Evolutionary conservation across 2,329 filamentous ascomycete genomes (phyloP), one percentile per base, ranked within the genome.

Genomic region (Setomelanomma holmii): DNA sequence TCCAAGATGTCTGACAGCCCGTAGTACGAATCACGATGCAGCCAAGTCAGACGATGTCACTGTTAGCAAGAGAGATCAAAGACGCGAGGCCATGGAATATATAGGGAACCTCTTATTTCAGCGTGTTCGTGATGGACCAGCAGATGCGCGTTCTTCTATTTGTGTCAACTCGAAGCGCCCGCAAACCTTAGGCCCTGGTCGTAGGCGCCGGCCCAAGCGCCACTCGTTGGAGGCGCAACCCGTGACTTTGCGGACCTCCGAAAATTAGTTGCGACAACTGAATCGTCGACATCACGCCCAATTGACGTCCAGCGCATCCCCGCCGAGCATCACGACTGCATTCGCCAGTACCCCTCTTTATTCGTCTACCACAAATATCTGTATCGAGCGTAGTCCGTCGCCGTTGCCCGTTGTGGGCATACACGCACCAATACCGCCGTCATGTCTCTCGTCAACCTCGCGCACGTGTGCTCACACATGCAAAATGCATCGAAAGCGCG

Each of bases 401-500:
- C 16, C 34, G 34, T 16, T n/a, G 66, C 64, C 69, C 70, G 59
- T 60, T 55, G 67, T 61, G 69, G 68, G 68, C 68, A 49, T 57
- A 39, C 40, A 49, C 42, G 48, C 40, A 5, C 47, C 55, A 54
- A 45, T 51, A 22, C 51, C 39, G 48, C 63, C 68, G 62, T 54
- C 61, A 90, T 91, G 88, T 90, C 87, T 67, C 84, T 96, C 77
- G 80, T 84, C 71, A 86, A 88, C 76, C 84, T 96, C 60, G 83
- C 86, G 66, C 81, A 93, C 80, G 86, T 93, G 78, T 96, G 90
- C 82, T 92, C 91, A 62, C 92, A 96, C 79, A 83, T 97, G 51
- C 90, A 95, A 75, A 97, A 97, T 80, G 90, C 90, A 62, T 89
- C 89, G 50, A 87, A 87, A 68, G 91, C 90, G n/a, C 87, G 89